Percentiles rank a stretch among this genome's conserved stretches.
phyloP scores from a whole-genome alignment of 257 asterid species.

The Pogostemon cablin region DNA sequence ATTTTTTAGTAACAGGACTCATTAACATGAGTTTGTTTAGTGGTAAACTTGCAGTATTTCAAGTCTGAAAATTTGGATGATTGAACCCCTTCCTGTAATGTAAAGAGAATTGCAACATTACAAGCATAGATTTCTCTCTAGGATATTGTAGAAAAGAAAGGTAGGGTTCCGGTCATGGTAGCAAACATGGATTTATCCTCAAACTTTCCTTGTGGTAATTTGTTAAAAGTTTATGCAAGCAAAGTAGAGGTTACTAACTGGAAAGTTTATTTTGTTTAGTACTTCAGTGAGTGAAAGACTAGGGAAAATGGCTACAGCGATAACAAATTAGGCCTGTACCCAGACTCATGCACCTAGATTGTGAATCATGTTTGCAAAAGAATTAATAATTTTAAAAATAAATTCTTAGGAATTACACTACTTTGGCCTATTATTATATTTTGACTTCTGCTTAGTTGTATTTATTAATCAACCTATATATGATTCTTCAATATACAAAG shows the following conservation, averaged over 20 bases:
- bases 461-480: background rate
- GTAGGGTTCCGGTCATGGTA: background rate
- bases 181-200: slow-evolving; percentile 4
- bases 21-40: slow-evolving; percentile 1
- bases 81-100: background rate
- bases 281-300: background rate
- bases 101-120: background rate
- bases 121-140: background rate
- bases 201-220: background rate
- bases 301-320: background rate
- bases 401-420: background rate
- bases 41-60: slow-evolving; percentile 14
- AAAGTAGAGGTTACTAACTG: slow-evolving; percentile 1
- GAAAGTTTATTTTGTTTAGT: background rate
- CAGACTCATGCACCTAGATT: background rate
- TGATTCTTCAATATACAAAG: background rate
- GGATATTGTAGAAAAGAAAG: background rate
- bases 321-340: background rate
- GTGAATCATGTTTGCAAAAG: background rate
- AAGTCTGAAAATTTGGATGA: slow-evolving; percentile 6
- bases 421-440: background rate
- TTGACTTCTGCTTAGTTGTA: background rate
- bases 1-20: background rate
- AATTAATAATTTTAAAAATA: background rate
- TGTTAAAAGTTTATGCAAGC: slow-evolving; percentile 7